Base-by-base conservation (phyloP, 2,329 filamentous ascomycete species). In the Colletotrichum sp. region DNA sequence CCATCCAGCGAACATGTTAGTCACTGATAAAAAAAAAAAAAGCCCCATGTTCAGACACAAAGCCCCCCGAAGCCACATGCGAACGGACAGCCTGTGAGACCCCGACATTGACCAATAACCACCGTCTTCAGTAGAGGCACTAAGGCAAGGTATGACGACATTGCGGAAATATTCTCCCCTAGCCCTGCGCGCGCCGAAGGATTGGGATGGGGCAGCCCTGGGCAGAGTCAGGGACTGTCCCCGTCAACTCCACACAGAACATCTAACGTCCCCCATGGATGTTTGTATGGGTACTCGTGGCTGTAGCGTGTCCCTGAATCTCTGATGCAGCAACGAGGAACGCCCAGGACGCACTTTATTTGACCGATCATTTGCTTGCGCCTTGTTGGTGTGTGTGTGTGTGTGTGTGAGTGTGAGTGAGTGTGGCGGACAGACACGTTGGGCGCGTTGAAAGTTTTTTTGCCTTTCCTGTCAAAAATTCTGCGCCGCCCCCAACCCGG, bases 211-310 rank as follows among this genome's bases (percentile, higher is more conserved):
- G 31, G 34, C 61, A 38, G 21, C 54, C 54, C 34, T 36, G 62
- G 47, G 13, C 68, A 51, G 36, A 29, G 63, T 57, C 62, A 73
- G 71, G 71, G 71, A 62, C 67, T 31, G 43, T 62, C 71, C 71
- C 47, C 33, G 71, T 71, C 68, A 73, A 71, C 71, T 73, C 71
- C 71, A 71, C 71, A 66, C 68, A 38, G 27, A 54, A 63, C 34
- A 33, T 71, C 43, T 57, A 71, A 66, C 67, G 43, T 73, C 62
- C 43, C 24, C 24, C 54, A 67, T 70, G 38, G 38, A 43, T 34
- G 16, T 47, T 65, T 24, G 24, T 62, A 21, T 59, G 67, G 71
- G 43, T 71, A 62, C 67, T 29, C 27, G n/a, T 21, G 34, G 51
- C n/a, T 71, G 38, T 47, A 47, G 38, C 38, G 18, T 47, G 71